Evolutionary conservation across 768 basidiomycete species (phyloP).

Genomic region (Mycena albidolilacea): DNA sequence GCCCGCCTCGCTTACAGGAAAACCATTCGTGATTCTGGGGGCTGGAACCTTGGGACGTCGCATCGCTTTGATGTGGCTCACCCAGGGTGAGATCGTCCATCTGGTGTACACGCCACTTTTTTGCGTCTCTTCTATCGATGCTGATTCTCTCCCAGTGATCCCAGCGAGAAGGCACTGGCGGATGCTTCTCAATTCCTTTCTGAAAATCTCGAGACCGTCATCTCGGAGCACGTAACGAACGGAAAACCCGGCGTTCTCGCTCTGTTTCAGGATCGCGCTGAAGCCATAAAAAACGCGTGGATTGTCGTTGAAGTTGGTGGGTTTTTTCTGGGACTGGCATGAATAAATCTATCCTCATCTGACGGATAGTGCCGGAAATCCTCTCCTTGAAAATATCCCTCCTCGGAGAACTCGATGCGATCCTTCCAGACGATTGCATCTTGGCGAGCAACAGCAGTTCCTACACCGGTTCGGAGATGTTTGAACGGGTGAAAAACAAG

Average conservation of each 20-base stretch:
- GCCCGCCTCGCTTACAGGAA: slow-evolving; percentile 28
- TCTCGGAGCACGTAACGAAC: slow-evolving; percentile 19
- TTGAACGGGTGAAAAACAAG: slow-evolving; percentile 29
- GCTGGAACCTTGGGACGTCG: slow-evolving; percentile 37
- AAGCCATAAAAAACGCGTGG: slow-evolving; percentile 35
- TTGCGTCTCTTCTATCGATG: neutral
- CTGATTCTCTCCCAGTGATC: slow-evolving; percentile 23
- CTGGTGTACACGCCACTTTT: slow-evolving; percentile 12
- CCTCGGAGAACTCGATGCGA: slow-evolving; percentile 35
- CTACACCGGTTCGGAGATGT: slow-evolving; percentile 37
- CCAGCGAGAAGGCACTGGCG: slow-evolving; percentile 29
- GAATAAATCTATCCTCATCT: neutral
- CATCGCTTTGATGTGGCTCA: slow-evolving; percentile 40
- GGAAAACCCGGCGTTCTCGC: slow-evolving; percentile 26
- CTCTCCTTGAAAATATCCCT: slow-evolving; percentile 32
- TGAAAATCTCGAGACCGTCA: slow-evolving; percentile 31
- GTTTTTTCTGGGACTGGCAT: neutral
- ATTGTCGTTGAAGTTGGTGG: slow-evolving; percentile 39
- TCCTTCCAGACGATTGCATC: slow-evolving; percentile 35
- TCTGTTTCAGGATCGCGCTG: slow-evolving; percentile 29
- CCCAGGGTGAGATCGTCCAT: slow-evolving; percentile 37
- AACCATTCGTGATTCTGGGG: slow-evolving; percentile 33
- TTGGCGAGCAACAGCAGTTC: slow-evolving; percentile 39
- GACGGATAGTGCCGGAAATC: slow-evolving; percentile 16
- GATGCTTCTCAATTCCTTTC: slow-evolving; percentile 25